Conservation (phyloP, 164 flowering plant species). For the Litsea cubeba region DNA sequence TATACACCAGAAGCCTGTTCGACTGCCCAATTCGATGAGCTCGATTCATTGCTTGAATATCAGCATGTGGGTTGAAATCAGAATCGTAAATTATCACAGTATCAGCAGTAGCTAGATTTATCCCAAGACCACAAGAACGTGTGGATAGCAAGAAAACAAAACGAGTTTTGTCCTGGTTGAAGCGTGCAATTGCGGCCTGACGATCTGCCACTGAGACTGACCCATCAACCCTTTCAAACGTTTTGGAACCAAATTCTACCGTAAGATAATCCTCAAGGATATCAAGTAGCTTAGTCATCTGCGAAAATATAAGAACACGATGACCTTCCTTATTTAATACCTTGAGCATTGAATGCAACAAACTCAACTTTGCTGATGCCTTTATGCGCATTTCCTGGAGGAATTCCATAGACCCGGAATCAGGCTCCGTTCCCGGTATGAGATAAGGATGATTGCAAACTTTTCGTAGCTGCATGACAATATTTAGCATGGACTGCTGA, state of each 20-base stretch:
- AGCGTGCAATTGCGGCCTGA: constrained; percentile 89
- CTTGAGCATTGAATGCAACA: constrained; percentile 95
- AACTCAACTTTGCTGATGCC: constrained; percentile 93
- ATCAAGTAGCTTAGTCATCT: constrained; percentile 99
- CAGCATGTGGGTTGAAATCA: constrained; percentile 99
- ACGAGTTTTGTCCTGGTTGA: constrained; percentile 90
- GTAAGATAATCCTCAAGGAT: constrained; percentile 93
- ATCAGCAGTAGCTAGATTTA: constrained; percentile 97
- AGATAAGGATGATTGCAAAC: constrained; percentile 99
- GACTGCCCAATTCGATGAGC: constrained; percentile 99
- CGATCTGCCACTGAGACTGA: constrained; percentile 95
- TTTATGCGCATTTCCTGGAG: constrained; percentile 99
- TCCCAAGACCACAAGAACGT: constrained; percentile 98
- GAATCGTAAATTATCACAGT: constrained; percentile 98
- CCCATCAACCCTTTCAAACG: constrained; percentile 98
- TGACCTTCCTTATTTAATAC: constrained; percentile 74
- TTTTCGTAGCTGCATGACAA: constrained; percentile 96
- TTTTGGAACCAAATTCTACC: constrained; percentile 86
- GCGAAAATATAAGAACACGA: constrained; percentile 93
- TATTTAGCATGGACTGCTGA: constrained; percentile 95
- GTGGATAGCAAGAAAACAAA: constrained; percentile 95
- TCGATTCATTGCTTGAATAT: constrained; percentile 99
- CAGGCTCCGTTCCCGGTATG: constrained; percentile 98
- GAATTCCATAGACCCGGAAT: constrained; percentile 81
- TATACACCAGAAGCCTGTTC: constrained; percentile 86